Evolutionary conservation across 108 stramenopile genomes (phyloP).

Genomic region (Aurantiochytrium sp.): DNA sequence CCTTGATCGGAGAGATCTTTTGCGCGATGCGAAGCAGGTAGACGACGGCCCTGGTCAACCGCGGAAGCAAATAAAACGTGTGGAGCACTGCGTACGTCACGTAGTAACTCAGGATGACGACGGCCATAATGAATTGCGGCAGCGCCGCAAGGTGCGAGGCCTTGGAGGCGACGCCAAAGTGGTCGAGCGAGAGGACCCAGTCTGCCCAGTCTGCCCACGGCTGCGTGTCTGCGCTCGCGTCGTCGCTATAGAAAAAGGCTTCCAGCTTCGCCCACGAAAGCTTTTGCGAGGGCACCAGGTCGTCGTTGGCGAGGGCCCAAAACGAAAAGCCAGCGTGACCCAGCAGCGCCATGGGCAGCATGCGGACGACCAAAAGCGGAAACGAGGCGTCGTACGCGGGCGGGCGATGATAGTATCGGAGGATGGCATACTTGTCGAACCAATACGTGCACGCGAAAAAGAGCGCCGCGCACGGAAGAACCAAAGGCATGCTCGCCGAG

Average conservation of each 20-base stretch:
- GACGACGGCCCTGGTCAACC: neutral
- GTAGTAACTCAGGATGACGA: neutral
- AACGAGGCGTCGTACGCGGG: neutral
- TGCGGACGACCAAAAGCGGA: neutral
- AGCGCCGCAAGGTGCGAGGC: neutral
- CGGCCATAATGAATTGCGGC: neutral
- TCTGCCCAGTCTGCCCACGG: neutral
- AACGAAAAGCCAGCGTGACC: neutral
- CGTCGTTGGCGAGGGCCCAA: neutral
- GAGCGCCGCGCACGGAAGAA: neutral
- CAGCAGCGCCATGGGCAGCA: neutral
- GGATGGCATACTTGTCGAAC: neutral
- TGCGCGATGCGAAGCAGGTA: neutral
- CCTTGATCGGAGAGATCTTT: neutral
- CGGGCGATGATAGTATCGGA: neutral
- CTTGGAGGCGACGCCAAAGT: neutral
- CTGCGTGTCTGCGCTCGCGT: neutral
- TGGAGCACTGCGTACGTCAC: neutral
- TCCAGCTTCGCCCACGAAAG: neutral
- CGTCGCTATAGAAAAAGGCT: too few relatives aligned
- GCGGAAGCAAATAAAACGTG: neutral
- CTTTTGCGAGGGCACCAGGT: neutral
- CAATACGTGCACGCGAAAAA: constrained; percentile 4
- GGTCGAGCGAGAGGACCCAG: neutral
- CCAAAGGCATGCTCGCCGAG: neutral